Evolutionary conservation across 2,329 filamentous ascomycete species (phyloP).

Genomic region (Arthrobotrys sphaeroides): DNA sequence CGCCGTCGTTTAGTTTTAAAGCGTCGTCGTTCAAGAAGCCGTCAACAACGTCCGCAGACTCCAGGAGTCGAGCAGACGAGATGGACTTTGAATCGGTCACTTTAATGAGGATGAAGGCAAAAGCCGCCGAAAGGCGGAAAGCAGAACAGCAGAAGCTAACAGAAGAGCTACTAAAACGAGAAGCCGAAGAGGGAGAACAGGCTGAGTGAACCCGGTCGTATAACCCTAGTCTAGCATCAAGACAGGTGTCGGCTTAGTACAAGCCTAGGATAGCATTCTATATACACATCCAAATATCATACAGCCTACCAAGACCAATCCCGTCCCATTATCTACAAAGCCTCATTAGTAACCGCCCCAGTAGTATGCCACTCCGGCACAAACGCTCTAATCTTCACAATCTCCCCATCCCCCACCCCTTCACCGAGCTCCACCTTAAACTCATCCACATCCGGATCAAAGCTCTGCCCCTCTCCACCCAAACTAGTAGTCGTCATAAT

Average conservation of each 20-base stretch:
- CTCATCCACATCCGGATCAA: constrained; percentile 65
- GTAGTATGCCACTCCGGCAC: constrained; percentile 77
- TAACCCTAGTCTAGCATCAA: too few species aligned
- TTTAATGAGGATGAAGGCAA: constrained; percentile 56
- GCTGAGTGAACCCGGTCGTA: constrained; percentile 4
- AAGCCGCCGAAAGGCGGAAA: constrained; percentile 56
- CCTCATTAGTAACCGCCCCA: constrained; percentile 43
- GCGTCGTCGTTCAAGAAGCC: constrained; percentile 43
- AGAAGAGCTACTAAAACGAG: constrained; percentile 54
- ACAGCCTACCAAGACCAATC: background rate
- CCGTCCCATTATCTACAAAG: constrained; percentile 12
- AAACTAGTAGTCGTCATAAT: constrained; percentile 84
- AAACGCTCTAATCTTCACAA: constrained; percentile 76
- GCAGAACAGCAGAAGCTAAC: constrained; percentile 54
- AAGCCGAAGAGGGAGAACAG: constrained; percentile 53
- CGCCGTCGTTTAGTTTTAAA: constrained; percentile 56
- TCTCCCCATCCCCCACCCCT: constrained; percentile 60
- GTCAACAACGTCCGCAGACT: constrained; percentile 1
- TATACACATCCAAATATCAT: constrained; percentile 4
- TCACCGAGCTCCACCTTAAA: constrained; percentile 66
- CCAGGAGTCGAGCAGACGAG: constrained; percentile 6
- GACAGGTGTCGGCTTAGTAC: too few species aligned
- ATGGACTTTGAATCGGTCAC: constrained; percentile 58
- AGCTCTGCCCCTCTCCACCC: constrained; percentile 72
- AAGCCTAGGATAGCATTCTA: background rate